phyloP scores from a whole-genome alignment of 2,329 filamentous ascomycete genomes.

The Chalaropsis ovoidea region DNA sequence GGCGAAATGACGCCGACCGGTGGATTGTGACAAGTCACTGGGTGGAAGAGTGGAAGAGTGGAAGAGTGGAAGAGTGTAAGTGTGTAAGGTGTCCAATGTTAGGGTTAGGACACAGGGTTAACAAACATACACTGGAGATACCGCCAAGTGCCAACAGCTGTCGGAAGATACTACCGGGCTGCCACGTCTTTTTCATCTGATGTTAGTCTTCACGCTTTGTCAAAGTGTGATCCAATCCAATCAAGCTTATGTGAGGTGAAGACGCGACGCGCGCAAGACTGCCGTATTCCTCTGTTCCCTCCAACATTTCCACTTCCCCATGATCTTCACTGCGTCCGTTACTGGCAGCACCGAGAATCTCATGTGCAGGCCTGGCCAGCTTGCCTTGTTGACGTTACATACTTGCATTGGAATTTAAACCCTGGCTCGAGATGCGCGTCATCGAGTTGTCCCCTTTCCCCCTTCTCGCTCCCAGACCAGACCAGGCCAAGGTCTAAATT shows the following conservation, averaged over 20 bases:
- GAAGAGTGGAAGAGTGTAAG: too few relatives aligned
- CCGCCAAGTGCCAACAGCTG: neutral
- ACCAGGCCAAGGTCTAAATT: neutral
- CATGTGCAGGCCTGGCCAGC: neutral
- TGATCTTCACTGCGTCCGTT: too few relatives aligned
- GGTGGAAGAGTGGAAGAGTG: too few relatives aligned
- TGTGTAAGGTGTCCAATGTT: neutral
- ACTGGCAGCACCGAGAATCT: neutral
- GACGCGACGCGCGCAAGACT: neutral
- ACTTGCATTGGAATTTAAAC: neutral
- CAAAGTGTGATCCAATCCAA: neutral
- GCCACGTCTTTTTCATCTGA: neutral
- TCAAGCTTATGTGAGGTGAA: neutral
- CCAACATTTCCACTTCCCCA: neutral
- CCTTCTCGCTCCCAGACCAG: neutral
- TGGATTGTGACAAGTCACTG: neutral
- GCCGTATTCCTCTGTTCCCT: neutral
- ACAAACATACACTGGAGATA: neutral
- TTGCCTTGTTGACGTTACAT: neutral
- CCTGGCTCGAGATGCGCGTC: neutral
- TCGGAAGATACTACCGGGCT: neutral
- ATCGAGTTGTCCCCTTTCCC: neutral
- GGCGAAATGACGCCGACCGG: neutral
- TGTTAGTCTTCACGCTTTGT: neutral
- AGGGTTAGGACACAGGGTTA: neutral